Percentiles rank a stretch among this genome's conserved stretches.
Evolutionary conservation across 2,329 filamentous ascomycete species (phyloP).

Genomic region (Trichoderma breve): DNA sequence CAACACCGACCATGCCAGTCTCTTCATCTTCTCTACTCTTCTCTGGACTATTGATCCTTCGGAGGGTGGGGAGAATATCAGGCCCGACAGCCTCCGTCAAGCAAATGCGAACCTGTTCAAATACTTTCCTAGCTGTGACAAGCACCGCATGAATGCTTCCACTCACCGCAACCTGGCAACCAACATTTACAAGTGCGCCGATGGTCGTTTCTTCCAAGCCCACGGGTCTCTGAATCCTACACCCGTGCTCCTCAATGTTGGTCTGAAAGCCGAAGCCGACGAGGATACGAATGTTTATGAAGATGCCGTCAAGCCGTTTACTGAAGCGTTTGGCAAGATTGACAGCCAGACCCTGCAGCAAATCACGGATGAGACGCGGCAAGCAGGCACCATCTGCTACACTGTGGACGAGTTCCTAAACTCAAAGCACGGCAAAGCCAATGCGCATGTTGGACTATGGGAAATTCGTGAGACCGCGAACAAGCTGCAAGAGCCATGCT

Average conservation of each 20-base stretch:
- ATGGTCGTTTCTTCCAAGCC: slow-evolving; percentile 25
- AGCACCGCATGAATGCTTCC: slow-evolving; percentile 1
- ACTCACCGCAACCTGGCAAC: slow-evolving; percentile 27
- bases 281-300: slow-evolving; percentile 18
- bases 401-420: slow-evolving; percentile 30
- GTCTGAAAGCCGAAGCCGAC: slow-evolving; percentile 17
- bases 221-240: slow-evolving; percentile 27
- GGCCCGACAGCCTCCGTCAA: not conserved
- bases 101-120: slow-evolving; percentile 3
- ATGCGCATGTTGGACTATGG: slow-evolving; percentile 16
- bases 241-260: slow-evolving; percentile 22
- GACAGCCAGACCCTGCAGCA: slow-evolving; percentile 22
- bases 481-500: slow-evolving; percentile 19
- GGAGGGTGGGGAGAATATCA: not conserved
- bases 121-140: slow-evolving; percentile 6
- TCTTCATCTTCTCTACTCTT: slow-evolving; percentile 16
- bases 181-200: slow-evolving; percentile 26
- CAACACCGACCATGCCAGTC: slow-evolving; percentile 37
- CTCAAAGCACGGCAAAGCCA: slow-evolving; percentile 30
- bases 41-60: slow-evolving; percentile 18
- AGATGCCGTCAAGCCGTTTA: slow-evolving; percentile 21
- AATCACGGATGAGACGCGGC: slow-evolving; percentile 24
- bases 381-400: slow-evolving; percentile 29
- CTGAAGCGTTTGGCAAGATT: slow-evolving; percentile 18
- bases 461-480: not conserved